Percentiles rank a stretch among this genome's conserved stretches.
Evolutionary conservation across 495 filamentous ascomycete species (phyloP).

Genomic region (Hypomontagnella submonticulosa): DNA sequence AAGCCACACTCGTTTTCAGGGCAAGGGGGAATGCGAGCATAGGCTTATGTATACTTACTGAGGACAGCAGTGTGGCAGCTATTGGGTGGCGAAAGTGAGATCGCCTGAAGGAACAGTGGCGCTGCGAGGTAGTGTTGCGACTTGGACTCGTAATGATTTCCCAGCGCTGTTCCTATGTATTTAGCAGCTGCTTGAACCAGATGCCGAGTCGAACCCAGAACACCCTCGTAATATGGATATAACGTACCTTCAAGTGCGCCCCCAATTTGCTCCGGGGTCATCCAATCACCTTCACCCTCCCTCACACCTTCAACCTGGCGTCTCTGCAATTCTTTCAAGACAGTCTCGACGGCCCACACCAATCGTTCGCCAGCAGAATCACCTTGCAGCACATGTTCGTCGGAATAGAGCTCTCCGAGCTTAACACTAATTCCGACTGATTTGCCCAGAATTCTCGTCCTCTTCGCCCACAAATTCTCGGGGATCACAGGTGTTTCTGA

Average conservation of each 20-base stretch:
- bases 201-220: constrained; percentile 11
- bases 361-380: constrained; percentile 78
- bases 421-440: constrained; percentile 80
- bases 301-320: constrained; percentile 71
- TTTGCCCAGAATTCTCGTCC: constrained; percentile 76
- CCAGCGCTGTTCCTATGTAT: constrained; percentile 69
- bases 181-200: constrained; percentile 22
- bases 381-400: constrained; percentile 65
- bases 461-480: constrained; percentile 68
- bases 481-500: constrained; percentile 36
- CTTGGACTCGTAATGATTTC: constrained; percentile 73
- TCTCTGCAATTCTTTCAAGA: constrained; percentile 75
- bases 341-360: constrained; percentile 84
- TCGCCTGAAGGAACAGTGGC: constrained; percentile 87
- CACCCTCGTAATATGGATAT: neutral
- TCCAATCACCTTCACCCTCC: constrained; percentile 75
- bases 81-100: constrained; percentile 70
- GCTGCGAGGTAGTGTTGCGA: constrained; percentile 80
- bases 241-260: constrained; percentile 72
- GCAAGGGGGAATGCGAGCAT: neutral
- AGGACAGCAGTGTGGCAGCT: constrained; percentile 74
- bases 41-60: constrained; percentile 57
- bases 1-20: neutral
- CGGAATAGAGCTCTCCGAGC: constrained; percentile 80
- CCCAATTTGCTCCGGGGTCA: constrained; percentile 76